Evolutionary conservation across 495 filamentous ascomycete species (phyloP).

Genomic region (Lepidopterella palustris): DNA sequence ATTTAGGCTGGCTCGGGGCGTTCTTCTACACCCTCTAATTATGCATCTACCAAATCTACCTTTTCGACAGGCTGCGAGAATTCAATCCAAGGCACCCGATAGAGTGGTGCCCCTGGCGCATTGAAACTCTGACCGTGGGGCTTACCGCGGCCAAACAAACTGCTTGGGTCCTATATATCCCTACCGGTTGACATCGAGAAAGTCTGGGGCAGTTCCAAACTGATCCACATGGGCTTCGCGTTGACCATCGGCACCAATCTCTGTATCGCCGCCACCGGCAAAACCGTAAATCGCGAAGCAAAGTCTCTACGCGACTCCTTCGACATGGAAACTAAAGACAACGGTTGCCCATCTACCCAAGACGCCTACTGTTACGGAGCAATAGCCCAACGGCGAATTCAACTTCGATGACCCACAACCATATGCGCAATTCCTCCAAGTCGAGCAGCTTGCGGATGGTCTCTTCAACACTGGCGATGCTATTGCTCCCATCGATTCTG

Average conservation of each 20-base stretch:
- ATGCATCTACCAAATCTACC: slow-evolving; percentile 24
- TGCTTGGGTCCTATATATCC: slow-evolving; percentile 18
- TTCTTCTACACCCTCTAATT: slow-evolving; percentile 22
- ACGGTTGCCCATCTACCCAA: slow-evolving; percentile 11
- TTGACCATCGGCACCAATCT: slow-evolving; percentile 21
- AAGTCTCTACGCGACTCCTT: slow-evolving; percentile 12
- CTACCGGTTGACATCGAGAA: slow-evolving; percentile 18
- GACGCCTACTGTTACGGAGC: slow-evolving; percentile 11
- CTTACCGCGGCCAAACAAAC: slow-evolving; percentile 14
- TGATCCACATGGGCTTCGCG: slow-evolving; percentile 19
- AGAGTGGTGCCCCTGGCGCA: slow-evolving; percentile 8
- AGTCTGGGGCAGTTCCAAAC: slow-evolving; percentile 14
- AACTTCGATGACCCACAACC: too few species aligned
- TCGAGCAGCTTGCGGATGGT: neutral
- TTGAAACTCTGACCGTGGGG: slow-evolving; percentile 16
- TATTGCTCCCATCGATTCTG: neutral
- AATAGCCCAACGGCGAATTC: neutral
- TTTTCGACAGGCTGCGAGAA: slow-evolving; percentile 9
- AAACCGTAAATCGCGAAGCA: slow-evolving; percentile 11
- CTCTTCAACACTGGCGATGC: neutral
- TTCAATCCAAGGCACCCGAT: slow-evolving; percentile 1
- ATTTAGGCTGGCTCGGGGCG: slow-evolving; percentile 19
- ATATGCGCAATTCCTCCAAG: neutral
- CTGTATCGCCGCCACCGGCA: slow-evolving; percentile 9
- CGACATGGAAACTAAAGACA: slow-evolving; percentile 19